Evolutionary conservation across 805 yeast species (phyloP).

Genomic region (Diddensiella transvaalensis): DNA sequence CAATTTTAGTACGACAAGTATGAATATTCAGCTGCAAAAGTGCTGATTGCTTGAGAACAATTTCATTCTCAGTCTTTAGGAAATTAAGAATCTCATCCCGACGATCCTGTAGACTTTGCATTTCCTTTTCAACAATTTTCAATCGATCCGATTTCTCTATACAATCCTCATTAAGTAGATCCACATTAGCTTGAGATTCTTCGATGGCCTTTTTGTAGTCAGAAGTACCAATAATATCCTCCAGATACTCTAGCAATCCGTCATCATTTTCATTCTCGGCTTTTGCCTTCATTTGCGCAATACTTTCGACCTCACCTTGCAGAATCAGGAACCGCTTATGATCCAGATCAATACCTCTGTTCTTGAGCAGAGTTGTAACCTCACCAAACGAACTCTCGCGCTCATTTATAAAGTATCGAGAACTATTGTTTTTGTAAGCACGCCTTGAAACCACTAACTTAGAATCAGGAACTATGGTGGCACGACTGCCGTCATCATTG

Average conservation of each 20-base stretch:
- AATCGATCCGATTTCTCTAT: slow-evolving; percentile 76
- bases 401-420: slow-evolving; percentile 73
- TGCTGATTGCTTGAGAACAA: slow-evolving; percentile 50
- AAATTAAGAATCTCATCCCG: slow-evolving; percentile 68
- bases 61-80: slow-evolving; percentile 59
- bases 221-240: slow-evolving; percentile 95
- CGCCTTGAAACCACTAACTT: slow-evolving; percentile 71
- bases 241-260: slow-evolving; percentile 89
- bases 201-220: slow-evolving; percentile 76
- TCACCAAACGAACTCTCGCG: slow-evolving; percentile 68
- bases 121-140: slow-evolving; percentile 74
- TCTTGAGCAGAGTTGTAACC: slow-evolving; percentile 69
- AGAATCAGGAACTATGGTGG: slow-evolving; percentile 49
- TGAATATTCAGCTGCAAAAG: slow-evolving; percentile 50
- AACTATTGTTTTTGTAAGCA: slow-evolving; percentile 71
- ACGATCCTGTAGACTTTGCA: slow-evolving; percentile 54
- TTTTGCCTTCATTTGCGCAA: slow-evolving; percentile 98
- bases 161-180: slow-evolving; percentile 74
- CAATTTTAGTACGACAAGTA: slow-evolving; percentile 41
- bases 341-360: slow-evolving; percentile 87
- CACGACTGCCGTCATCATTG: slow-evolving; percentile 40
- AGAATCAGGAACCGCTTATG: slow-evolving; percentile 91
- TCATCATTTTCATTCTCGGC: slow-evolving; percentile 91
- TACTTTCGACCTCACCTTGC: slow-evolving; percentile 98
- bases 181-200: slow-evolving; percentile 54